These are phyloP conservation scores for Pseudocercospora eumusae DNA, from an alignment of 2,329 filamentous ascomycete genomes.

Conservation along the genomic window DNA sequence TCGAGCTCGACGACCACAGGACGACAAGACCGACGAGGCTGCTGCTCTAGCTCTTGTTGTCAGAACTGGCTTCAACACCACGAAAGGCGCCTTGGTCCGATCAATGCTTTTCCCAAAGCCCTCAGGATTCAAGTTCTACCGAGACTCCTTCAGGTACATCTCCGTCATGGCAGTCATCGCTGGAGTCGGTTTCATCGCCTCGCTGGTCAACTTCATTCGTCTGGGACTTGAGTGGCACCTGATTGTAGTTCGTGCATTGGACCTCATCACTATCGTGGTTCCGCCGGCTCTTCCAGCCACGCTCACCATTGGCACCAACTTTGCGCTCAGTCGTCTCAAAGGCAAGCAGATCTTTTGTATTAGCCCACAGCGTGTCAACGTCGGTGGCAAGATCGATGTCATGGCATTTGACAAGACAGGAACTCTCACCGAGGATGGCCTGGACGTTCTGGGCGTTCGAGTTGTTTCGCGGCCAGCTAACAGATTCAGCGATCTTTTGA, in stretches of 20 bases:
- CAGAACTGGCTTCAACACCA: slow-evolving; percentile 94
- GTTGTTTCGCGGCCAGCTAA: slow-evolving; percentile 66
- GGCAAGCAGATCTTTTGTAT: slow-evolving; percentile 95
- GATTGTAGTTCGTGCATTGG: slow-evolving; percentile 87
- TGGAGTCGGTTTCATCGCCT: slow-evolving; percentile 81
- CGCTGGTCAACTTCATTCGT: slow-evolving; percentile 88
- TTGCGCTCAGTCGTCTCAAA: slow-evolving; percentile 83
- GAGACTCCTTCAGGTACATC: slow-evolving; percentile 96
- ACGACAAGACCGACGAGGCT: slow-evolving; percentile 81
- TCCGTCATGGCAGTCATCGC: slow-evolving; percentile 92
- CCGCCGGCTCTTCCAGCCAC: slow-evolving; percentile 93
- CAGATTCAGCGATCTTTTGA: slow-evolving; percentile 74
- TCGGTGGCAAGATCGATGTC: slow-evolving; percentile 91
- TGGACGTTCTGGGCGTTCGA: slow-evolving; percentile 88
- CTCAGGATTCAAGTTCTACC: slow-evolving; percentile 97
- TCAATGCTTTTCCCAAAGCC: slow-evolving; percentile 99
- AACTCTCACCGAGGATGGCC: slow-evolving; percentile 92
- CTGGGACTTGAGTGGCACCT: slow-evolving; percentile 82
- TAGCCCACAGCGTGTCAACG: slow-evolving; percentile 93
- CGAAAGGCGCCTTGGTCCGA: slow-evolving; percentile 89
- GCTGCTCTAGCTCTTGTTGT: slow-evolving; percentile 90
- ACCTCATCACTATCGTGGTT: slow-evolving; percentile 96
- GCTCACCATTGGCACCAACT: slow-evolving; percentile 93
- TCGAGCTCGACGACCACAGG: slow-evolving; percentile 82
- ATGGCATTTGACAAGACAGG: slow-evolving; percentile 99